Percentiles rank a stretch among this genome's conserved stretches.
Evolutionary conservation across 148 eudicot genomes (phyloP).

Genomic region (Heliosperma pusillum): DNA sequence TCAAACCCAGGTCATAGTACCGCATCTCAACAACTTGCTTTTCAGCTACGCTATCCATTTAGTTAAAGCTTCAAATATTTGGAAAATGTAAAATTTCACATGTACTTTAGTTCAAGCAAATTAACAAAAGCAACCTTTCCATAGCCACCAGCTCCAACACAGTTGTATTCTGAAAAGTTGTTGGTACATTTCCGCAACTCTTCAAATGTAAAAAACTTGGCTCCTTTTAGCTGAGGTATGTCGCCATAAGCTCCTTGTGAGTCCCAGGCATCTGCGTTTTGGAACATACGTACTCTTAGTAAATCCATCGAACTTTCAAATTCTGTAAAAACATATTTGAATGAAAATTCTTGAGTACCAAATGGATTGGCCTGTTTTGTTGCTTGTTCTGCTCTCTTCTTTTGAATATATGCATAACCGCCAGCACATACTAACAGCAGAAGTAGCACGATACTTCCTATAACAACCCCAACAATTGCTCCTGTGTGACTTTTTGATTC

Average conservation of each 20-base stretch:
- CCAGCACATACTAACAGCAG: conserved; percentile 43
- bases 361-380: conserved; percentile 47
- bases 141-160: conserved; percentile 75
- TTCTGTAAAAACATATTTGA: not conserved
- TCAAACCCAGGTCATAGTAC: no score
- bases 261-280: conserved; percentile 67
- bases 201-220: conserved; percentile 59
- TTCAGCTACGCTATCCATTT: not conserved
- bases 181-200: conserved; percentile 61
- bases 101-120: no score
- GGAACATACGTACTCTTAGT: conserved; percentile 1
- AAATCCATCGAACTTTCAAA: not conserved
- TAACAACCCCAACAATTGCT: conserved; percentile 39
- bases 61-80: not conserved
- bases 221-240: conserved; percentile 68
- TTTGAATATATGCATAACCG: conserved; percentile 47
- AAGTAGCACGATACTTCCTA: conserved; percentile 38
- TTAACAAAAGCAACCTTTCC: conserved; percentile 54
- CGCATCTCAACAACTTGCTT: no score
- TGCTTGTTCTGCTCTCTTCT: conserved; percentile 47
- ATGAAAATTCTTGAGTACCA: conserved; percentile 35
- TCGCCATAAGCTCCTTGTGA: conserved; percentile 47
- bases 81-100: no score
- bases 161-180: conserved; percentile 51
- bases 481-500: conserved; percentile 31